These are phyloP conservation scores for Entophlyctis luteolus DNA, from an alignment of 192 early-diverging fungal species.

Conservation along the genomic window DNA sequence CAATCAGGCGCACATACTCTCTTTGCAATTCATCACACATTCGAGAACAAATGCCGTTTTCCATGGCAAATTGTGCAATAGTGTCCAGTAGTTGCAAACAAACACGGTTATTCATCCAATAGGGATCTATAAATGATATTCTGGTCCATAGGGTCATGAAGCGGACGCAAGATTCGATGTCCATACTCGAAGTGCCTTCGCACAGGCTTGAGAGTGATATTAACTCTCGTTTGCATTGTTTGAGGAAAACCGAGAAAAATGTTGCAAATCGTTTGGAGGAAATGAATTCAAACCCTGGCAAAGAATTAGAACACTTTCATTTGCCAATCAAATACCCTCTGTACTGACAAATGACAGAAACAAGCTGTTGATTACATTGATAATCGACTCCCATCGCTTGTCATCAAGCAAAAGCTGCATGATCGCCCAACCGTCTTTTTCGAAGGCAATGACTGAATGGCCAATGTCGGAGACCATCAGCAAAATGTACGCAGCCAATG, in stretches of 20 bases:
- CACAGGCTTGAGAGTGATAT: not conserved
- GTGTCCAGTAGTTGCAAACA: conserved; percentile 23
- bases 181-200: not conserved
- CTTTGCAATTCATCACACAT: not conserved
- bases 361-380: conserved; percentile 17
- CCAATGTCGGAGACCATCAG: conserved; percentile 41
- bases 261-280: not conserved
- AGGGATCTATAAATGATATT: conserved; percentile 19
- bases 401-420: conserved; percentile 26
- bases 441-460: conserved; percentile 27
- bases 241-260: conserved; percentile 4
- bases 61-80: conserved; percentile 10
- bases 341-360: conserved; percentile 20
- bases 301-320: not conserved
- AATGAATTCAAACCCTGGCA: conserved; percentile 3
- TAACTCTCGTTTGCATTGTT: not conserved
- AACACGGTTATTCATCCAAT: conserved; percentile 25
- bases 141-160: conserved; percentile 16
- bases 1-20: conserved; percentile 12
- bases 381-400: conserved; percentile 1
- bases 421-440: conserved; percentile 34
- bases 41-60: not conserved
- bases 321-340: not conserved
- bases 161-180: not conserved
- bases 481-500: conserved; percentile 35